Evolutionary conservation across 164 flowering plant genomes (phyloP), one percentile per base, ranked within the genome.

Genomic region (Sextonia rubra): DNA sequence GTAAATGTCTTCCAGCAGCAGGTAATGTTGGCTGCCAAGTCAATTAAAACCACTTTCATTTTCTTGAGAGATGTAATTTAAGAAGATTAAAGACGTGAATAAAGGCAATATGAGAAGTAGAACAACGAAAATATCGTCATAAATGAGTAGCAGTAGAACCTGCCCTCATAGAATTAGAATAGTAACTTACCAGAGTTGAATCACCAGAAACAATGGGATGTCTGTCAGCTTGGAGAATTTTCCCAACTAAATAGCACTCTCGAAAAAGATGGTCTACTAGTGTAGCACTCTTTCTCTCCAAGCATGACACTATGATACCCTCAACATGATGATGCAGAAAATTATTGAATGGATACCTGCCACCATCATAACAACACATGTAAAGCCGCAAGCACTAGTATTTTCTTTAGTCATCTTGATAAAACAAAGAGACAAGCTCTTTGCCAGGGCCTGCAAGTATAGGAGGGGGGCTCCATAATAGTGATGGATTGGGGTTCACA

Each of bases 311-410:
- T 77, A 93, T 80, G n/a, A 91, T 88, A 83, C 88, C 93, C 83
- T 95, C 99, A 23, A 87, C 91, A 80, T 90, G 96, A 81, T 95
- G 98, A 82, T 95, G 99, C 81, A 95, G 81, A 3, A 89, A 85
- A 77, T 87, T 95, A 74, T 95, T 88, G 84, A 83, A 95, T 17
- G 99, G 99, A 72, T 90, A 95, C 87, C 99, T 95, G 85, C 82
- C 87, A 47, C 49, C 70, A 63, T 73, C 47, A 63, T 25, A 63
- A 37, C 12, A 75, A 66, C 11, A 37, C 26, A 68, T 48, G 71
- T 27, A 49, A 74, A 52, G 8, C 29, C 6, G 56, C 18, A 30
- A 64, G 27, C 1, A 8, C 27, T 23, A 4, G 58, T 52, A 20
- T 49, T 25, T n/a, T 22, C 29, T 30, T 60, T 23, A 22, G 26